These are phyloP conservation scores for Hyphopichia burtonii DNA, from an alignment of 1,139 yeast genomes.

Conservation along the genomic window DNA sequence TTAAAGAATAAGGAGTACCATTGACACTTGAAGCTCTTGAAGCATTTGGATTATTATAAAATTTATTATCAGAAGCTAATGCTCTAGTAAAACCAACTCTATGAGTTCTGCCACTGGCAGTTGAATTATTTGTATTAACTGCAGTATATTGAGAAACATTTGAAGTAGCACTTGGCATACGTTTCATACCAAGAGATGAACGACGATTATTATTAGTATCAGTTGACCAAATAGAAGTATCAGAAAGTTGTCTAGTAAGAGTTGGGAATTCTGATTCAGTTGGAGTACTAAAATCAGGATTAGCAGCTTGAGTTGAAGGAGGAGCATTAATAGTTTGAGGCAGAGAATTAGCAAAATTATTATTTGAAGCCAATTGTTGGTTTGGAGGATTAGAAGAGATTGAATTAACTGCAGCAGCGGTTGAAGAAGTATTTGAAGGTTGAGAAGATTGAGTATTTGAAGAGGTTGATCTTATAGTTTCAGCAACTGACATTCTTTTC, in stretches of 20 bases:
- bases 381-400: constrained; percentile 2
- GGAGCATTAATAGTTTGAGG: constrained; percentile 4
- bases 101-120: constrained; percentile 9
- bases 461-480: constrained; percentile 3
- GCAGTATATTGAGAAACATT: constrained; percentile 29
- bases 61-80: constrained; percentile 29
- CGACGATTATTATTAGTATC: constrained; percentile 29
- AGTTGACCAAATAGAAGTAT: constrained; percentile 40
- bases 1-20: constrained; percentile 14
- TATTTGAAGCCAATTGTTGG: constrained; percentile 5
- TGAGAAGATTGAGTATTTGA: constrained; percentile 1
- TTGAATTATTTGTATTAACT: constrained; percentile 9
- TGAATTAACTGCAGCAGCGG: constrained; percentile 5
- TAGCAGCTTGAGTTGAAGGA: constrained; percentile 6
- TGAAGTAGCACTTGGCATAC: constrained; percentile 33
- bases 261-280: constrained; percentile 10
- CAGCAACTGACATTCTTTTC: constrained; percentile 5
- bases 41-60: constrained; percentile 23
- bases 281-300: constrained; percentile 1
- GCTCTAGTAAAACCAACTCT: constrained; percentile 49
- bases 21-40: constrained; percentile 20
- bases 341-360: constrained; percentile 7
- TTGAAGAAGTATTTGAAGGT: background rate
- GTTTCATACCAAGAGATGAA: constrained; percentile 28
- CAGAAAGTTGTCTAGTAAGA: constrained; percentile 32